Percentiles rank a stretch among this genome's conserved stretches.
These are phyloP conservation scores for Podila epicladia DNA, from an alignment of 192 early-diverging fungal species.

Conservation along the genomic window DNA sequence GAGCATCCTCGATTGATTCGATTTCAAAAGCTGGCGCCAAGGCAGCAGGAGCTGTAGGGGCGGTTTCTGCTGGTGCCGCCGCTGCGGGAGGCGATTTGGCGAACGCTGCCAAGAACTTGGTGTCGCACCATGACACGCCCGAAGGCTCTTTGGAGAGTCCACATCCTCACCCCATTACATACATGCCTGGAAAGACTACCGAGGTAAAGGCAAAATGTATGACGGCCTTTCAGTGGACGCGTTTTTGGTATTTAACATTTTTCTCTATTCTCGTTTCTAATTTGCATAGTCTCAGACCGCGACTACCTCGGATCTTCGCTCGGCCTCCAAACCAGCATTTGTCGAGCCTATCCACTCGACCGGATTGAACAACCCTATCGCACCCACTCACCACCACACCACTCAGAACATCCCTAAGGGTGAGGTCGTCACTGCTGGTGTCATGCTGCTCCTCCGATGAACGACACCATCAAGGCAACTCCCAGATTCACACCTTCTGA, in stretches of 20 bases:
- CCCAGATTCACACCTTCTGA: not conserved
- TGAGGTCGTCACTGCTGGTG: conserved; percentile 8
- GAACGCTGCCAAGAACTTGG: not conserved
- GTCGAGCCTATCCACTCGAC: conserved; percentile 6
- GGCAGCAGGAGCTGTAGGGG: not conserved
- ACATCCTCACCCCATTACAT: not conserved
- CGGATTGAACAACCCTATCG: not conserved
- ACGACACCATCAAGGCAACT: conserved; percentile 3
- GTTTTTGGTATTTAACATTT: not conserved
- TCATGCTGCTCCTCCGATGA: conserved; percentile 20
- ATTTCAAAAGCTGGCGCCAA: not conserved
- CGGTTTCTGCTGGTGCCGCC: not conserved
- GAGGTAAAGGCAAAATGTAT: too few species aligned
- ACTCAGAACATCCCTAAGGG: not conserved
- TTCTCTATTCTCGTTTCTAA: not conserved
- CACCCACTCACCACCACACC: not conserved
- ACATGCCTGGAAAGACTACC: not conserved
- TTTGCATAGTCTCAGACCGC: not conserved
- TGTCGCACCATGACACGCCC: not conserved
- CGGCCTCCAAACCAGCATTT: not conserved
- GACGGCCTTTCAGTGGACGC: too few species aligned
- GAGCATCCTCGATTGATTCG: not conserved
- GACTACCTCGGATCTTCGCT: too few species aligned
- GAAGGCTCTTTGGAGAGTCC: not conserved
- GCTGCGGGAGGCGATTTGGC: not conserved